Conservation (phyloP, 2,329 filamentous ascomycete species). For the Botryotinia convoluta region DNA sequence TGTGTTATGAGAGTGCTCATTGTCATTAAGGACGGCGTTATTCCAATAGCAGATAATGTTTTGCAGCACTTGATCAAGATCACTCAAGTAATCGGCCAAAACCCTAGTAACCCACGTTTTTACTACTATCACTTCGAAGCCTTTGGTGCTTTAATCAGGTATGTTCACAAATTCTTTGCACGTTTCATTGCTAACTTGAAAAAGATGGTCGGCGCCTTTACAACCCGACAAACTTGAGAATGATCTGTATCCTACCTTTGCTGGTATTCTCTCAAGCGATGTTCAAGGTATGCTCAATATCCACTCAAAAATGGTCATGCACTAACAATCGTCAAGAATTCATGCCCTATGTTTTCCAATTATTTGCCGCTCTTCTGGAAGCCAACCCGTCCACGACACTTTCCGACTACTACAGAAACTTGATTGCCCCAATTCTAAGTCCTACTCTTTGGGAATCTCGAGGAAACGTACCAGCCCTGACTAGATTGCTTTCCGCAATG, state of each 20-base stretch:
- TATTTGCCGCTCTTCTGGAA: conserved; percentile 88
- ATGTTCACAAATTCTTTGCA: neutral
- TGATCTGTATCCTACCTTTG: conserved; percentile 79
- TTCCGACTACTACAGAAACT: conserved; percentile 74
- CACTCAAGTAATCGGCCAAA: conserved; percentile 86
- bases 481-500: conserved; percentile 78
- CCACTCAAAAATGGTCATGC: neutral
- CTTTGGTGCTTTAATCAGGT: conserved; percentile 76
- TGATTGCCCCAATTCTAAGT: conserved; percentile 75
- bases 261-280: conserved; percentile 74
- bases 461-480: conserved; percentile 89
- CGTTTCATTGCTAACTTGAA: neutral
- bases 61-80: conserved; percentile 83
- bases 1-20: conserved; percentile 98
- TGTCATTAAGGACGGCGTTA: conserved; percentile 80
- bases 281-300: conserved; percentile 61
- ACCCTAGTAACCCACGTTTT: conserved; percentile 95
- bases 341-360: conserved; percentile 92
- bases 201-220: conserved; percentile 60
- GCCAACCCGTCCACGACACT: conserved; percentile 76
- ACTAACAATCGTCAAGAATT: conserved; percentile 64
- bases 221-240: conserved; percentile 74
- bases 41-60: conserved; percentile 72
- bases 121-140: conserved; percentile 99
- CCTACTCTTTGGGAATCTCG: conserved; percentile 87